phyloP scores from a whole-genome alignment of 495 filamentous ascomycete species.

The Neurospora sp. region DNA sequence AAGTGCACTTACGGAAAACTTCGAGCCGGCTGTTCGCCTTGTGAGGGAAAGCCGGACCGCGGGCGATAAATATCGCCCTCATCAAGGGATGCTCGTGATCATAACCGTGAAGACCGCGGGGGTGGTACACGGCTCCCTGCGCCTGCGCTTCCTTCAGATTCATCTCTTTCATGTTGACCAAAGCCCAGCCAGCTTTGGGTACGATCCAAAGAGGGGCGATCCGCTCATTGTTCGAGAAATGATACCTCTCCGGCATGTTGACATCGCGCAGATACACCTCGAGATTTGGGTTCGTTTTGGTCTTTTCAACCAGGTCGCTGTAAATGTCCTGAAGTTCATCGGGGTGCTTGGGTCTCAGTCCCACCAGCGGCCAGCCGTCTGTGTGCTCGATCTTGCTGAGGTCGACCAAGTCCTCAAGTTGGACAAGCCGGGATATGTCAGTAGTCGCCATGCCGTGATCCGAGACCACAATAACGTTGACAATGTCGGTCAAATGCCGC shows the following conservation, averaged over 20 bases:
- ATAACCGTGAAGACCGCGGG: conserved; percentile 77
- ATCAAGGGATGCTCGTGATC: conserved; percentile 85
- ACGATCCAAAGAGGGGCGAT: conserved; percentile 92
- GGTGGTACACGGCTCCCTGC: conserved; percentile 58
- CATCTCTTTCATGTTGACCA: conserved; percentile 71
- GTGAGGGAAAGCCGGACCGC: conserved; percentile 83
- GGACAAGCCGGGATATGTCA: conserved; percentile 67
- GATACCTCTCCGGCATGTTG: conserved; percentile 81
- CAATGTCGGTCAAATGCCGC: conserved; percentile 76
- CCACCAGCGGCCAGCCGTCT: conserved; percentile 91
- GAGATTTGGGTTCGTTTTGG: conserved; percentile 51
- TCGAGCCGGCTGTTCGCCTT: conserved; percentile 67
- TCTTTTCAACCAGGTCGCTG: conserved; percentile 37
- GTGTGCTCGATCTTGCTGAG: conserved; percentile 62
- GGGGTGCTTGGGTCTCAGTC: conserved; percentile 63
- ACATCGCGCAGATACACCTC: conserved; percentile 74
- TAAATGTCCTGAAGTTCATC: conserved; percentile 49
- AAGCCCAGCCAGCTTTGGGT: conserved; percentile 80
- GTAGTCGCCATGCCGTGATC: conserved; percentile 98
- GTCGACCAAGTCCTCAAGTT: conserved; percentile 86
- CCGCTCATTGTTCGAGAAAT: conserved; percentile 73
- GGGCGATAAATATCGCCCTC: conserved; percentile 83
- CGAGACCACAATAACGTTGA: conserved; percentile 96
- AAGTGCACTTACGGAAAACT: conserved; percentile 61
- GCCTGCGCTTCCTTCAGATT: conserved; percentile 52